Evolutionary conservation across 495 filamentous ascomycete species (phyloP), one percentile per base, ranked within the genome.

Genomic region (Penicillium atrosanguineum): DNA sequence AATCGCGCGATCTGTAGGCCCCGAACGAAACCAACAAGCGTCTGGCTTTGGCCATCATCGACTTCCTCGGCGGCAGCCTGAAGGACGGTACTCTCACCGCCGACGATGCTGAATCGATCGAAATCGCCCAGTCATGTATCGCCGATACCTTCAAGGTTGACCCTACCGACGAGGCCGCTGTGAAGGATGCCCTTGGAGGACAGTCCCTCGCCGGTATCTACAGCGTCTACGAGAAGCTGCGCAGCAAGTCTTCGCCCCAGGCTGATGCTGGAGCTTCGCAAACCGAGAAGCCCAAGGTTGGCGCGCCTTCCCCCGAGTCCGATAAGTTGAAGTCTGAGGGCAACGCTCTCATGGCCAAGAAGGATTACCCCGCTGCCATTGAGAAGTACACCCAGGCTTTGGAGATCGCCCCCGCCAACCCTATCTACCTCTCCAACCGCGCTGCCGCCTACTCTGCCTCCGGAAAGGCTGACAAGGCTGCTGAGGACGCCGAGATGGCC

Each of bases 361-460:
- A 95, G 72, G 90, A 97, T 70, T 95, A 95, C 76, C 53, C 73
- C 6, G 61, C 71, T 28, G 94, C 94, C 49, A 89, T 98, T 70
- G 83, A 88, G 53, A 68, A 85, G 50, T 98, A 98, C 79, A 89
- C 87, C 20, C 74, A 90, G 64, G 94, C 94, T 16, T 79, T 98
- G 29, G 78, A 80, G 37, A 73, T 97, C 34, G 69, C 88, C 60
- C 91, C 95, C 7, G 74, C 81, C 42, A 97, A 98, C 76, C 88
- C 94, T 28, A 92, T 98, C 71, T 98, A 93, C 78, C 88, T 98
- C 25, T 95, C 90, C 56, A 98, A 98, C 81, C 91, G 94, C 44
- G 95, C 94, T 6, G 94, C 94, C 16, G 94, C 94, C 0, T 88
- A 92, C 75, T 87, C 82, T 34, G 91, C 88, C 1, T 82, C 83